Conservation (phyloP, 202 grass and related monocot genomes). For the Eragrostis tef region DNA sequence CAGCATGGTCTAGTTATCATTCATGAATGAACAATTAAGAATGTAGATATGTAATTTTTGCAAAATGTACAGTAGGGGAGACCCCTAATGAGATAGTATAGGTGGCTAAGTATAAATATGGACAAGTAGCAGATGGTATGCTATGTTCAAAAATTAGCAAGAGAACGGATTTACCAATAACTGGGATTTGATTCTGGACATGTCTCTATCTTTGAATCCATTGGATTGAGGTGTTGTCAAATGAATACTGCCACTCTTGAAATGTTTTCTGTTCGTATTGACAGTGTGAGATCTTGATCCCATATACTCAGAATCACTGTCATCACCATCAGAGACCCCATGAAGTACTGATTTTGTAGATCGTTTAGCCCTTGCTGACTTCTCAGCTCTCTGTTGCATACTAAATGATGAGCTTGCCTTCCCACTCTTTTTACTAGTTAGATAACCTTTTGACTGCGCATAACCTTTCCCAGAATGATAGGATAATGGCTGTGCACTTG, state of each 20-base stretch:
- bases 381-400: conserved; percentile 50
- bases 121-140: neutral
- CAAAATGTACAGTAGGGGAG: neutral
- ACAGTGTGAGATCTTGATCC: conserved; percentile 48
- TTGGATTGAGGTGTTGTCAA: conserved; percentile 41
- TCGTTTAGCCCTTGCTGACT: conserved; percentile 45
- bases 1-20: conserved; percentile 20
- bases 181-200: conserved; percentile 44
- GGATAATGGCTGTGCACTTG: conserved; percentile 43
- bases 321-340: conserved; percentile 46
- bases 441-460: conserved; percentile 24
- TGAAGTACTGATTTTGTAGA: conserved; percentile 37
- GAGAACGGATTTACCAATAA: conserved; percentile 57
- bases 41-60: conserved; percentile 2
- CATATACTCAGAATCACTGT: conserved; percentile 61
- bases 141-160: conserved; percentile 7
- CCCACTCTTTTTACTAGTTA: conserved; percentile 43
- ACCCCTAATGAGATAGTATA: neutral
- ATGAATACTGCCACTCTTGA: conserved; percentile 41
- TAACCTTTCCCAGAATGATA: conserved; percentile 49
- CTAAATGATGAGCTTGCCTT: conserved; percentile 43
- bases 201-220: conserved; percentile 43
- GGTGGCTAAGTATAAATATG: neutral
- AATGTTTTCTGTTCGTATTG: conserved; percentile 39
- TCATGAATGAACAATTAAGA: conserved; percentile 14